These are phyloP conservation scores for Aspergillus ochraceoroseus DNA, from an alignment of 2,329 filamentous ascomycete species.

Conservation along the genomic window DNA sequence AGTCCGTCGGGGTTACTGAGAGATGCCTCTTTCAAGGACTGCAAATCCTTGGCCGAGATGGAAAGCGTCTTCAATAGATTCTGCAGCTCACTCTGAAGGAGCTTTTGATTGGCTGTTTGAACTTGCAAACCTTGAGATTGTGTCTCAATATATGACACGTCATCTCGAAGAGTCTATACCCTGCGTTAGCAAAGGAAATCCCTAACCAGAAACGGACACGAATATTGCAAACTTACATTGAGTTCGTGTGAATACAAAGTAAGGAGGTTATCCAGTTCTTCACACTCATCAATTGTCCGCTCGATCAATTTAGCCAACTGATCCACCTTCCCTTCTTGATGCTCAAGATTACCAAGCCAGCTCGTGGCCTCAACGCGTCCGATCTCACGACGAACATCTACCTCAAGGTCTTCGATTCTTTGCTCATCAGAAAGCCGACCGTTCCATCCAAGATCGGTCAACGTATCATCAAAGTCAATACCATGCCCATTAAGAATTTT, in stretches of 20 bases:
- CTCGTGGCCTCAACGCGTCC: slow-evolving; percentile 87
- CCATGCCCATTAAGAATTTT: slow-evolving; percentile 69
- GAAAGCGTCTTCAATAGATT: slow-evolving; percentile 86
- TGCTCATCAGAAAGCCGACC: slow-evolving; percentile 69
- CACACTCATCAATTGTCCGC: slow-evolving; percentile 85
- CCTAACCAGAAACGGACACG: background rate
- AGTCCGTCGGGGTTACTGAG: slow-evolving; percentile 67
- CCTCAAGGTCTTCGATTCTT: slow-evolving; percentile 73
- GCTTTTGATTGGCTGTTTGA: slow-evolving; percentile 92
- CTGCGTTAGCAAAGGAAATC: slow-evolving; percentile 24
- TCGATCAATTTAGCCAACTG: slow-evolving; percentile 83
- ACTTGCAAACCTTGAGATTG: slow-evolving; percentile 96
- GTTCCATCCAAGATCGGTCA: slow-evolving; percentile 86
- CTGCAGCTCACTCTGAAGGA: slow-evolving; percentile 83
- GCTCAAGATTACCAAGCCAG: slow-evolving; percentile 76
- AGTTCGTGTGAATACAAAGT: slow-evolving; percentile 94
- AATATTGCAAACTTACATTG: slow-evolving; percentile 65
- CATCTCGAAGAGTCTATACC: slow-evolving; percentile 77
- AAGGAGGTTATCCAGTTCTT: slow-evolving; percentile 88
- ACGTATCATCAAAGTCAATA: slow-evolving; percentile 72
- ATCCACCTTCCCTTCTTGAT: slow-evolving; percentile 84
- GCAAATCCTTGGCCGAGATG: slow-evolving; percentile 71
- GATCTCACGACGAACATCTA: slow-evolving; percentile 79
- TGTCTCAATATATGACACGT: slow-evolving; percentile 95
- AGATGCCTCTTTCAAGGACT: slow-evolving; percentile 66